Evolutionary conservation across 371 early-diverging fungal species (phyloP), one percentile per base, ranked within the genome.

Genomic region (Chytridiales sp.): DNA sequence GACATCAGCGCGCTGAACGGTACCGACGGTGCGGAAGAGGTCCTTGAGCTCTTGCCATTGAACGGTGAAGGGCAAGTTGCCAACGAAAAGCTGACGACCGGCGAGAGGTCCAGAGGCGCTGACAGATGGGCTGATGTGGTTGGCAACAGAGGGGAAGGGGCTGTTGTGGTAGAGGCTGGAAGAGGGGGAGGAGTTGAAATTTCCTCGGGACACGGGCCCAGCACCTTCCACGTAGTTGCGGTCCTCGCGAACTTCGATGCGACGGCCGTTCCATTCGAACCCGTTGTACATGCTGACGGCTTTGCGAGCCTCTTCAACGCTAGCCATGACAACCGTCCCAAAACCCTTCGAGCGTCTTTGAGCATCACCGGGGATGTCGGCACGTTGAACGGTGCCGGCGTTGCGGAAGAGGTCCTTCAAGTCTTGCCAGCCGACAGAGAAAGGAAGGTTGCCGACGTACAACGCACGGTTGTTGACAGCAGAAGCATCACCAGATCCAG

Each of bases 11-110:
- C 87, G 70, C 38, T 82, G 66, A 31, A 88, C 82, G 44, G 80
- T 77, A 24, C 88, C 89, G 36, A 80, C 82, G 41, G 79, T 75
- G 34, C 87, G 76, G 75, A 90, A 88, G 36, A 85, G 74, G 67
- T 90, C 87, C 74, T 88, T 87, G 41, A 89, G 74, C 49, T 89
- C 88, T 62, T 89, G 87, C 89, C 87, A 87, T 56, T 83, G 83
- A 44, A 81, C 81, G 51, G 75, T 77, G 62, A 81, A 85, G 3
- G 87, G 83, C 22, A 89, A 71, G 76, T 87, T 88, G 44, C 86
- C 84, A 26, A 88, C 84, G 66, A 83, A 85, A 31, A 87, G 74
- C 52, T 80, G 82, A 19, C 83, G 78, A 11, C 81, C 80, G 46
- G 62, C 67, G 43, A 66, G 43, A 11, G 19, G 47, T 19, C 30